These are phyloP conservation scores for Parafenestella ontariensis DNA, from an alignment of 2,329 filamentous ascomycete genomes.

Conservation along the genomic window DNA sequence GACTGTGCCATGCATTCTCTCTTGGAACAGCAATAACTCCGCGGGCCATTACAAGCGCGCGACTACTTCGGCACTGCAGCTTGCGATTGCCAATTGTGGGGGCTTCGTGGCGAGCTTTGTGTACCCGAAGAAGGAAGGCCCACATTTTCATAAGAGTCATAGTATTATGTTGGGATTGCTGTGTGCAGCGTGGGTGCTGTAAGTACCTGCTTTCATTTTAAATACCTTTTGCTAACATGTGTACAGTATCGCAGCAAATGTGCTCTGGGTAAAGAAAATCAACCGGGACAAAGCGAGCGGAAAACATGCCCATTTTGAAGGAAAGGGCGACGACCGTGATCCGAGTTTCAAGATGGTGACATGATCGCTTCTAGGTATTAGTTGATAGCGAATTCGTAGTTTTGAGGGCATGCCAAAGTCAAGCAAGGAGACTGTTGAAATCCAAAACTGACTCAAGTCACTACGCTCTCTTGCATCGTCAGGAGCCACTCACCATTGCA, in stretches of 20 bases:
- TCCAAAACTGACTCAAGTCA: too few relatives aligned
- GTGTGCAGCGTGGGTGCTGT: constrained; percentile 70
- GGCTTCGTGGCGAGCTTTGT: constrained; percentile 72
- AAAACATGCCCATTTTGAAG: constrained; percentile 65
- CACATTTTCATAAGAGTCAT: constrained; percentile 67
- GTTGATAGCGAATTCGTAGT: neutral
- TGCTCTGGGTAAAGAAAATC: constrained; percentile 68
- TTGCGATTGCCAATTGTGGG: constrained; percentile 71
- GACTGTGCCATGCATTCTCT: constrained; percentile 68
- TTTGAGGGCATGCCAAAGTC: too few relatives aligned
- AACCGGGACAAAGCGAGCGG: constrained; percentile 68
- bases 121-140: constrained; percentile 64
- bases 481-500: too few relatives aligned
- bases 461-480: too few relatives aligned
- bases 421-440: too few relatives aligned
- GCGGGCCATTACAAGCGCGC: constrained; percentile 75
- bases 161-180: constrained; percentile 67
- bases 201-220: constrained; percentile 44
- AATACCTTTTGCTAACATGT: constrained; percentile 16
- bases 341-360: constrained; percentile 68
- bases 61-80: constrained; percentile 69
- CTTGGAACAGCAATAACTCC: constrained; percentile 72
- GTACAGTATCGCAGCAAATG: constrained; percentile 64
- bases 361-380: constrained; percentile 34
- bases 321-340: constrained; percentile 68